These are phyloP conservation scores for Musa troglodytarum DNA, from an alignment of 176 grass and related monocot genomes.

Conservation along the genomic window DNA sequence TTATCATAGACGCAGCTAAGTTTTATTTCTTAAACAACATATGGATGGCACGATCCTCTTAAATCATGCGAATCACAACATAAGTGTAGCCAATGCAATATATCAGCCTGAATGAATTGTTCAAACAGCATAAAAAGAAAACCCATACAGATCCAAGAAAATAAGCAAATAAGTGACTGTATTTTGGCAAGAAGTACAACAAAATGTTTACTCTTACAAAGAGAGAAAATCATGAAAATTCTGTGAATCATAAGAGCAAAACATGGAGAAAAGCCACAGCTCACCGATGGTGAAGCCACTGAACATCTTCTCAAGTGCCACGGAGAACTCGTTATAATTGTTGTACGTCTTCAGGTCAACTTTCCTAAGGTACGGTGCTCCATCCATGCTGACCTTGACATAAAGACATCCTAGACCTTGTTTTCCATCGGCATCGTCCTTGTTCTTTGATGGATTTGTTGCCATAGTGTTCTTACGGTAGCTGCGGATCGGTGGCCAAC, in stretches of 20 bases:
- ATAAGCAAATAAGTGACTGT: neutral
- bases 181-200: neutral
- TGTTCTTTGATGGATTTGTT: constrained; percentile 47
- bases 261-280: constrained; percentile 12
- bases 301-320: constrained; percentile 73
- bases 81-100: neutral
- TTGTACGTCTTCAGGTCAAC: constrained; percentile 69
- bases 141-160: neutral
- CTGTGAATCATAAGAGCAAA: neutral
- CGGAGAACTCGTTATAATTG: constrained; percentile 58
- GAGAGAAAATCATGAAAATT: neutral
- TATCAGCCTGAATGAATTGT: neutral
- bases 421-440: constrained; percentile 45
- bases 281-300: constrained; percentile 62
- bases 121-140: neutral
- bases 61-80: neutral
- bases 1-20: too few relatives aligned
- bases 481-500: constrained; percentile 81
- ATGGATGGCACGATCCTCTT: too few relatives aligned
- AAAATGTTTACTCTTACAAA: neutral
- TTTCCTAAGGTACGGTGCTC: constrained; percentile 71
- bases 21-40: too few relatives aligned
- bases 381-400: constrained; percentile 89
- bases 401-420: constrained; percentile 50
- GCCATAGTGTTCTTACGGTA: constrained; percentile 78